phyloP scores from a whole-genome alignment of 129 eudicot genomes.

The Centrapalus pauciflorus region DNA sequence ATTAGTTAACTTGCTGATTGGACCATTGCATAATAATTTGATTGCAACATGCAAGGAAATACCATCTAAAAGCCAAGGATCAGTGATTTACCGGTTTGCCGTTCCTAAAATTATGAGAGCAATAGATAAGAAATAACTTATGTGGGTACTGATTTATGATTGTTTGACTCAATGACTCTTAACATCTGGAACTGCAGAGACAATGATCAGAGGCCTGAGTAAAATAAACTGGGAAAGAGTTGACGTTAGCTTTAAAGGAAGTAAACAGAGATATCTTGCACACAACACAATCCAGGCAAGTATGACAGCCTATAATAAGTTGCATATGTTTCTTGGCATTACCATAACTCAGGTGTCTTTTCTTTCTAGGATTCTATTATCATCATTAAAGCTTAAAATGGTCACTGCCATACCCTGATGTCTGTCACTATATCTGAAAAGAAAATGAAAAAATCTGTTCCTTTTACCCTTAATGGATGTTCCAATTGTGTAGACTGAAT shows the following conservation, averaged over 20 bases:
- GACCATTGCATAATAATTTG: too few relatives aligned
- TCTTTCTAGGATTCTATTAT: neutral
- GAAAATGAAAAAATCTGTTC: neutral
- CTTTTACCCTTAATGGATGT: neutral
- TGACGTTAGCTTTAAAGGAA: slow-evolving; percentile 81
- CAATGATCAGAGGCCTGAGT: slow-evolving; percentile 61
- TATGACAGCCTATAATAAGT: neutral
- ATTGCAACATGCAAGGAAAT: too few relatives aligned
- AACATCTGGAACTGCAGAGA: slow-evolving; percentile 57
- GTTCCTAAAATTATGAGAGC: too few relatives aligned
- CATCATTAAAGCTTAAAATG: neutral
- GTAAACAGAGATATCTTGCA: slow-evolving; percentile 72
- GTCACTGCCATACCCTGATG: slow-evolving; percentile 4
- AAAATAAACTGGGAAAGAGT: slow-evolving; percentile 78
- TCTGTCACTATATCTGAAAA: neutral
- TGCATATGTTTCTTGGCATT: slow-evolving; percentile 12
- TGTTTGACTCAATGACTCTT: neutral
- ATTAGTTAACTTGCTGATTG: neutral
- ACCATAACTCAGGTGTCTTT: neutral
- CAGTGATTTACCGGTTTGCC: too few relatives aligned
- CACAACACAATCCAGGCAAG: slow-evolving; percentile 92
- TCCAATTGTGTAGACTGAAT: neutral
- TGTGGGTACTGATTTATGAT: neutral
- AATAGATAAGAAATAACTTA: neutral
- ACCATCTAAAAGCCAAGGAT: too few relatives aligned